phyloP scores from a whole-genome alignment of 257 asterid species.

The Capsicum pubescens region DNA sequence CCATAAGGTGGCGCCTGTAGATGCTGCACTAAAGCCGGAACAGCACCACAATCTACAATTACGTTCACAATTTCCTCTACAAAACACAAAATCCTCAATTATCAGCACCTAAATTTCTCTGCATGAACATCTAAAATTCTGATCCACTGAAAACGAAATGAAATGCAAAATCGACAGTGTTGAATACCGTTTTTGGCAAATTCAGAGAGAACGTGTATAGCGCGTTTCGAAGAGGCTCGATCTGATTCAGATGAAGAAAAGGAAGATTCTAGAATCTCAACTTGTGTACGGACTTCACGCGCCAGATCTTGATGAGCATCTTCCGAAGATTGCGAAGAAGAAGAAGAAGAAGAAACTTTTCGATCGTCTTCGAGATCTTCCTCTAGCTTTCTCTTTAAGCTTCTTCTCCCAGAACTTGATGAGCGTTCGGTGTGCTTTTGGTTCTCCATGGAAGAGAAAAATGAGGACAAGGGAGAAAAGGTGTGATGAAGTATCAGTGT shows the following conservation, averaged over 20 bases:
- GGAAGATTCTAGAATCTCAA: constrained; percentile 66
- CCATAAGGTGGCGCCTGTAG: constrained; percentile 60
- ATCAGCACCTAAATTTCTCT: constrained; percentile 33
- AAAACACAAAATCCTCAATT: constrained; percentile 39
- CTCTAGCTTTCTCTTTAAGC: constrained; percentile 84
- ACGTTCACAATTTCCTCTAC: constrained; percentile 89
- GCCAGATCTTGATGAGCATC: constrained; percentile 72
- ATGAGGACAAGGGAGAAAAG: constrained; percentile 44
- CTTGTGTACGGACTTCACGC: constrained; percentile 60
- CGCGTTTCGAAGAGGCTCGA: constrained; percentile 66
- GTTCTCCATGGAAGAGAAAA: constrained; percentile 66
- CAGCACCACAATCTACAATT: constrained; percentile 94
- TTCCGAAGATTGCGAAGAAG: constrained; percentile 38
- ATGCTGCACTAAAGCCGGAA: constrained; percentile 81
- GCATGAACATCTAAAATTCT: constrained; percentile 22
- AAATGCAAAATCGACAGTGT: constrained; percentile 34
- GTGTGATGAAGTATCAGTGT: constrained; percentile 29
- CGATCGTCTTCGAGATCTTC: constrained; percentile 64
- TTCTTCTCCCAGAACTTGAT: constrained; percentile 57
- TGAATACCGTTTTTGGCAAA: constrained; percentile 70
- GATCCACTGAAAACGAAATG: constrained; percentile 40
- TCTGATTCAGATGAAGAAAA: constrained; percentile 53
- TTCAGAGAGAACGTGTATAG: constrained; percentile 70
- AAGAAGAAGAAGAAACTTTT: constrained; percentile 47
- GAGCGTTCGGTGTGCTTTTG: constrained; percentile 71